These are phyloP conservation scores for Cantharellus cinnabarinus DNA, from an alignment of 768 basidiomycete genomes.

Conservation along the genomic window DNA sequence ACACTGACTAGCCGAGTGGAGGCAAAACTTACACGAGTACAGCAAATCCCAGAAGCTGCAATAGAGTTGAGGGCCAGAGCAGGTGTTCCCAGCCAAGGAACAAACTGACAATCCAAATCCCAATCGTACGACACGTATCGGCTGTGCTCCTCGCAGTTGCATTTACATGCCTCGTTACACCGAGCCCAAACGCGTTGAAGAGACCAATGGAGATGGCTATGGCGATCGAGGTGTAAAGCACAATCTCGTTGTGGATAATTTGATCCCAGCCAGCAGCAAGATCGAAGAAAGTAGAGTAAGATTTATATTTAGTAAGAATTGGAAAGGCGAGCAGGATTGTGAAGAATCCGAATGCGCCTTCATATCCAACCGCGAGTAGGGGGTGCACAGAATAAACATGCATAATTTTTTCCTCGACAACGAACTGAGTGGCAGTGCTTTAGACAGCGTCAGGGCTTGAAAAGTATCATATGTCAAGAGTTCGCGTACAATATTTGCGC, in stretches of 20 bases:
- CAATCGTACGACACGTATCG: slow-evolving; percentile 85
- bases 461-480: background rate
- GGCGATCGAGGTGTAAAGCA: slow-evolving; percentile 44
- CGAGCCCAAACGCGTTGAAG: slow-evolving; percentile 82
- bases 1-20: slow-evolving; percentile 2
- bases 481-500: slow-evolving; percentile 76
- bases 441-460: background rate
- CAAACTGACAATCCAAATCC: slow-evolving; percentile 89
- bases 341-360: slow-evolving; percentile 77
- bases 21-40: slow-evolving; percentile 58
- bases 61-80: slow-evolving; percentile 55
- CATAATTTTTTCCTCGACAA: slow-evolving; percentile 95
- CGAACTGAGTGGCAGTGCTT: slow-evolving; percentile 82
- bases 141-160: slow-evolving; percentile 82
- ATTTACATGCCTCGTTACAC: slow-evolving; percentile 81
- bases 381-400: slow-evolving; percentile 68
- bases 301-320: slow-evolving; percentile 41
- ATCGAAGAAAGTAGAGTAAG: slow-evolving; percentile 43
- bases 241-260: slow-evolving; percentile 56
- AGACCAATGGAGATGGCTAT: slow-evolving; percentile 58
- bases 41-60: slow-evolving; percentile 71
- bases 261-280: slow-evolving; percentile 77
- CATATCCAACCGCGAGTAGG: slow-evolving; percentile 81
- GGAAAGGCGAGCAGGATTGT: slow-evolving; percentile 67
- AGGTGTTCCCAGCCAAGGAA: slow-evolving; percentile 80